phyloP scores from a whole-genome alignment of 2,329 filamentous ascomycete species.

The Mycogone perniciosa region DNA sequence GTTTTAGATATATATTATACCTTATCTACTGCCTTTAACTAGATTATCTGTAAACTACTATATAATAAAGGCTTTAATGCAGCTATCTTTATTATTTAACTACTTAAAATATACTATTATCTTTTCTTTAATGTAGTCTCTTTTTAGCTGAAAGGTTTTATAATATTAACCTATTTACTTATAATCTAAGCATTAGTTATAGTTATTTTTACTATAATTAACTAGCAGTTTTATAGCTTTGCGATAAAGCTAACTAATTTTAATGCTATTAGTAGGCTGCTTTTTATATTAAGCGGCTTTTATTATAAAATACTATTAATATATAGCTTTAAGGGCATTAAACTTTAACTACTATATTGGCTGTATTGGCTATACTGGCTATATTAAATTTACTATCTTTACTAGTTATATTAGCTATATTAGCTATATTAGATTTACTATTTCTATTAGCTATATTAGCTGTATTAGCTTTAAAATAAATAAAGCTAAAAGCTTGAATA shows the following conservation, averaged over 20 bases:
- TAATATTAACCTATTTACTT: conserved; percentile 14
- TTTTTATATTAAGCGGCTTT: conserved; percentile 16
- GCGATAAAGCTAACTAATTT: conserved; percentile 18
- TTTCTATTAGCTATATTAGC: too few relatives aligned
- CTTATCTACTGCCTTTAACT: not conserved
- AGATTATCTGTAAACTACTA: conserved; percentile 11
- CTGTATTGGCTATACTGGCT: too few relatives aligned
- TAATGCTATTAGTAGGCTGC: conserved; percentile 14
- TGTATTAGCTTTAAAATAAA: too few relatives aligned
- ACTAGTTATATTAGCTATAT: conserved; percentile 14
- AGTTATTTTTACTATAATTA: conserved; percentile 14
- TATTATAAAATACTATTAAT: conserved; percentile 16
- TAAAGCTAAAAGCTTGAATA: conserved; percentile 8
- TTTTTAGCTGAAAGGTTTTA: conserved; percentile 11
- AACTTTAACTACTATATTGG: too few relatives aligned
- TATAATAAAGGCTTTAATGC: conserved; percentile 14
- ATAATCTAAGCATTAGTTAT: conserved; percentile 17
- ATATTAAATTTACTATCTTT: conserved; percentile 10
- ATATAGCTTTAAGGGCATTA: conserved; percentile 14
- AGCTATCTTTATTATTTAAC: conserved; percentile 17
- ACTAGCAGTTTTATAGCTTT: conserved; percentile 15
- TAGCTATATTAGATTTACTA: conserved; percentile 16
- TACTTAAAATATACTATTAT: conserved; percentile 21
- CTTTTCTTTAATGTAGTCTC: conserved; percentile 18
- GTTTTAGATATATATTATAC: too few relatives aligned